Evolutionary conservation across 305 asterid species (phyloP).

Genomic region (Solanum chacoense): DNA sequence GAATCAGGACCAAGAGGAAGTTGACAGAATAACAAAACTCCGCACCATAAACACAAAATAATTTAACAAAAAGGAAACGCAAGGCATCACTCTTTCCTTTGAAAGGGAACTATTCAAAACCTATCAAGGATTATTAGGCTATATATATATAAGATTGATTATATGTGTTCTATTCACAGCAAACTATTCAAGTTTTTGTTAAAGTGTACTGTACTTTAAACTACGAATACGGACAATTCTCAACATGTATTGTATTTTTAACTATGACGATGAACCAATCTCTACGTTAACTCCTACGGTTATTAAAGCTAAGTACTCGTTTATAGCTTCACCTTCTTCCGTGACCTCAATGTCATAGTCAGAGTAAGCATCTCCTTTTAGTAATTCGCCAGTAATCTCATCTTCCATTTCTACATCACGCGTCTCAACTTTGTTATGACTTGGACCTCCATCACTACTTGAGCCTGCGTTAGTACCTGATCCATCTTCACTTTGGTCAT

Average conservation of each 20-base stretch:
- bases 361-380: constrained; percentile 56
- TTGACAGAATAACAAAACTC: not conserved
- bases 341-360: constrained; percentile 76
- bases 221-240: not conserved
- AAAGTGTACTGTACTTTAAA: not conserved
- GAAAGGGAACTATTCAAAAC: not conserved
- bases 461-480: constrained; percentile 5
- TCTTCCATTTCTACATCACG: constrained; percentile 82
- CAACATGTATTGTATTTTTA: not conserved
- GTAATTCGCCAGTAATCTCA: constrained; percentile 58
- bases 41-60: not conserved
- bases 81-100: not conserved
- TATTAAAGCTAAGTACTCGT: constrained; percentile 57
- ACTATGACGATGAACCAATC: not conserved
- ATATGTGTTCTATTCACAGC: not conserved
- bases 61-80: not conserved
- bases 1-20: not conserved
- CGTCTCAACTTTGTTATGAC: not conserved
- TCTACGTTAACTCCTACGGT: not conserved
- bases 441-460: constrained; percentile 18
- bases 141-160: not conserved
- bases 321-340: constrained; percentile 84
- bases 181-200: not conserved
- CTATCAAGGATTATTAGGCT: not conserved
- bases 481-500: constrained; percentile 1